Base-by-base conservation (phyloP, 2,329 filamentous ascomycete genomes). In the Onygenales sp. region DNA sequence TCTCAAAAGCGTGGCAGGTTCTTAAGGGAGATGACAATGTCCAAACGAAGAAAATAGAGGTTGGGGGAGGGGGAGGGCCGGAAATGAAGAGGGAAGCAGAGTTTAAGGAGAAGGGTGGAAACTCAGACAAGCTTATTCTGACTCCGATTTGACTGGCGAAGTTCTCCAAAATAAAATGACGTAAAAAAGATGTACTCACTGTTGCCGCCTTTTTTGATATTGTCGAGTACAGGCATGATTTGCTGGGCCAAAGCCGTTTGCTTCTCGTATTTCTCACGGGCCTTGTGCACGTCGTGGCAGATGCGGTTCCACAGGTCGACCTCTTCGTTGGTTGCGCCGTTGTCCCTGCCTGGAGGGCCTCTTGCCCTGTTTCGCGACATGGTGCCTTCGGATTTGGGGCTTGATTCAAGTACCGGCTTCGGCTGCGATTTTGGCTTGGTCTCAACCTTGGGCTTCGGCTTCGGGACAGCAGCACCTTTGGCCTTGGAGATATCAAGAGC, bases 281-380 rank as follows among this genome's bases (percentile, higher is more conserved):
- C 69, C 57, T 72, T 72, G 54, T 64, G 63, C 43, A 73, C 62
- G 55, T 73, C 70, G 54, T 70, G 68, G 44, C 69, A 64, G 44
- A 73, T 72, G 57, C 69, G 68, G 55, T 71, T 72, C 70, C 70
- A 73, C 62, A 73, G 69, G 54, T 73, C 70, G 55, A 71, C 67
- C 55, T 73, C 71, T 61, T 73, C 71, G 50, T 72, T 72, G 35
- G 69, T 69, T 14, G 69, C 63, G 27, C 70, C 70, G 62, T 73
- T 72, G 57, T 72, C 70, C 47, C 70, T 64, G 54, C 67, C 66
- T 9, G 66, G 66, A 47, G 66, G 64, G 13, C 64, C 67, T 47
- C 71, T 61, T 47, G 71, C 69, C 51, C 71, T 68, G 59, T 72
- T 72, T 54, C 71, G 68, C 39, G 70, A 73, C 71, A 73, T 73